Percentiles rank a stretch among this genome's conserved stretches.
Conservation (phyloP, 192 early-diverging fungal genomes). For the Linnemannia hyalina region DNA sequence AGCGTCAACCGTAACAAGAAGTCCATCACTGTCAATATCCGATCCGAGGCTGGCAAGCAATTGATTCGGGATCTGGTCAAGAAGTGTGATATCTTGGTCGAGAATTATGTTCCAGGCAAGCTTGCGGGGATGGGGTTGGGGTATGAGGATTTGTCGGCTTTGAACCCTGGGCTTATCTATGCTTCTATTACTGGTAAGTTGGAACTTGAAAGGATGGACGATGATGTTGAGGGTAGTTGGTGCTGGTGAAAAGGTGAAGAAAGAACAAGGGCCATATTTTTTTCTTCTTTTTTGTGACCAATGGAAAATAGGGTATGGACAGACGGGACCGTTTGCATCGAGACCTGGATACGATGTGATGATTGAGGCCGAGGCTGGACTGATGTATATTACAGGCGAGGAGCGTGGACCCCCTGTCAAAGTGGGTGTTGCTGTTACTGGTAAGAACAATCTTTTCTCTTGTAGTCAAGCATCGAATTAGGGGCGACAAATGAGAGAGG, state of each 20-base stretch:
- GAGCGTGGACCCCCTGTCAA: constrained; percentile 87
- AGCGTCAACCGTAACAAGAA: constrained; percentile 94
- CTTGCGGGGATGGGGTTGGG: constrained; percentile 81
- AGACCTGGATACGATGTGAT: constrained; percentile 93
- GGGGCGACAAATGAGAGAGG: neutral
- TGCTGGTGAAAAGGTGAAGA: neutral
- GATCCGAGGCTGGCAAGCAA: constrained; percentile 68
- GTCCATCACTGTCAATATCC: constrained; percentile 91
- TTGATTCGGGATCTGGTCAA: constrained; percentile 78
- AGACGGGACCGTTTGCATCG: constrained; percentile 85
- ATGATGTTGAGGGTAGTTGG: neutral
- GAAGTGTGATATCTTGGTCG: constrained; percentile 86
- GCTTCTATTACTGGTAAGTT: constrained; percentile 79
- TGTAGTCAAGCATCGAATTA: neutral
- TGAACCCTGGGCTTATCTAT: constrained; percentile 90
- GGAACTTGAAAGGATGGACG: neutral
- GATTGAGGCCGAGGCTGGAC: constrained; percentile 89
- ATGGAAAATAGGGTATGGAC: constrained; percentile 79
- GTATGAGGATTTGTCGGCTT: constrained; percentile 72
- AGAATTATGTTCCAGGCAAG: constrained; percentile 94
- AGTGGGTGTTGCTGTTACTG: constrained; percentile 97
- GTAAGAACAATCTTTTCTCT: constrained; percentile 47
- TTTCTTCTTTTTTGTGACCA: neutral
- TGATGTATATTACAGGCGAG: constrained; percentile 98
- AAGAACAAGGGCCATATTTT: neutral